Percentiles rank a stretch among this genome's conserved stretches.
Conservation (phyloP, 352 stramenopile genomes). For the Peronospora belbahrii region DNA sequence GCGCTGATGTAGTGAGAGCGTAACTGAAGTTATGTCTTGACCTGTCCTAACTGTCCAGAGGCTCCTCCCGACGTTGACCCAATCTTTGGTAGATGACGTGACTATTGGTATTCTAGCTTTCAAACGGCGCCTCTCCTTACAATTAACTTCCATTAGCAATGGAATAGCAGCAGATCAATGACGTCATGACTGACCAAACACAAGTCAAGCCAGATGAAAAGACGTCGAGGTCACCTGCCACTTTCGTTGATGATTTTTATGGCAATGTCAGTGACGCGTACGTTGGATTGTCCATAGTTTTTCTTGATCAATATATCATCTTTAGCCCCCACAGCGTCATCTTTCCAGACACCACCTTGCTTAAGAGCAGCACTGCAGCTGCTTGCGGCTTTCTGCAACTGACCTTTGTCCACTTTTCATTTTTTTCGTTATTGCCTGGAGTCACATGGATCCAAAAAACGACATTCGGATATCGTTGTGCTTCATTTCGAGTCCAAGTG, state of each 20-base stretch:
- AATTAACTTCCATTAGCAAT: too few relatives aligned
- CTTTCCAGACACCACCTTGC: constrained; percentile 1
- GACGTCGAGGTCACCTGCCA: too few relatives aligned
- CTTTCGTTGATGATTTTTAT: too few relatives aligned
- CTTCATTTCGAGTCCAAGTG: constrained; percentile 12
- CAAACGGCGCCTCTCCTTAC: neutral
- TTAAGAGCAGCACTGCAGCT: constrained; percentile 4
- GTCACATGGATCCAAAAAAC: too few relatives aligned
- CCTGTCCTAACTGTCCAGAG: neutral
- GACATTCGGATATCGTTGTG: constrained; percentile 1
- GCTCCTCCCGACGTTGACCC: too few relatives aligned
- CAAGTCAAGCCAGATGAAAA: too few relatives aligned
- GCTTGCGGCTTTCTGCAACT: constrained; percentile 8
- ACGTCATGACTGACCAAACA: too few relatives aligned
- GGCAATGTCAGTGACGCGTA: neutral
- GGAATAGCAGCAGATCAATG: too few relatives aligned
- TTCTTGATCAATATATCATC: neutral
- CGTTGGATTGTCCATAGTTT: neutral
- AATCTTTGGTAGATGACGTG: neutral
- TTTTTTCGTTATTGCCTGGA: too few relatives aligned
- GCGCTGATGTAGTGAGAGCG: constrained; percentile 5
- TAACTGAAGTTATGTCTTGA: constrained; percentile 1
- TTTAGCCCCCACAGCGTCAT: neutral
- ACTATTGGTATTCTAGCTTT: neutral
- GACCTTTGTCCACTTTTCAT: neutral